A percentile compares a stretch with the other conserved stretches of the same genome.
Conservation (phyloP, 116 monocot species). For the Phalaenopsis hybrid region DNA sequence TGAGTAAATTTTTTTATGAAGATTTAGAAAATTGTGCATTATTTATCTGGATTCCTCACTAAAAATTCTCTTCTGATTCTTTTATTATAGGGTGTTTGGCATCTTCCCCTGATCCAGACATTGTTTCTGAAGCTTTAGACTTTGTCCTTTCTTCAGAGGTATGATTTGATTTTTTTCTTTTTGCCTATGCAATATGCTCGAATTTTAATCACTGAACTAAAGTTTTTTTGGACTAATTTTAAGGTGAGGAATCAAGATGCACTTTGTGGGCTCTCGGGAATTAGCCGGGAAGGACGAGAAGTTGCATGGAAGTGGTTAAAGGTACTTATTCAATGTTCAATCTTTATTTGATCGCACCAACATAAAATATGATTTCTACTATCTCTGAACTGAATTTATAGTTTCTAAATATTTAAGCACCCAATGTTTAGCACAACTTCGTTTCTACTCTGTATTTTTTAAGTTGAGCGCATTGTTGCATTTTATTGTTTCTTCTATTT, state of each 20-base stretch:
- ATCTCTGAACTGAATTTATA: not conserved
- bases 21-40: not conserved
- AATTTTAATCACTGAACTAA: not conserved
- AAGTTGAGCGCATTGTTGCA: not conserved
- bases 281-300: conserved; percentile 64
- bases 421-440: not conserved
- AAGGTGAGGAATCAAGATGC: conserved; percentile 92
- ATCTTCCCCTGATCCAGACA: conserved; percentile 50
- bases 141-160: conserved; percentile 80
- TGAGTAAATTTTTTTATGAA: not conserved
- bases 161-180: conserved; percentile 2
- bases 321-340: conserved; percentile 29
- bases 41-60: not conserved
- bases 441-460: not conserved
- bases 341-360: not conserved
- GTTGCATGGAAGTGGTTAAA: conserved; percentile 90
- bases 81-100: conserved; percentile 56
- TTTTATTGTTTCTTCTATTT: not conserved
- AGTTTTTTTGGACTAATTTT: not conserved
- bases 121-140: conserved; percentile 72
- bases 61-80: not conserved
- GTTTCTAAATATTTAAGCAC: not conserved
- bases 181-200: not conserved
- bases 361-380: not conserved
- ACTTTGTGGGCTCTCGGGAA: conserved; percentile 52